phyloP scores from a whole-genome alignment of 148 eudicot species.

The Cornus florida region DNA sequence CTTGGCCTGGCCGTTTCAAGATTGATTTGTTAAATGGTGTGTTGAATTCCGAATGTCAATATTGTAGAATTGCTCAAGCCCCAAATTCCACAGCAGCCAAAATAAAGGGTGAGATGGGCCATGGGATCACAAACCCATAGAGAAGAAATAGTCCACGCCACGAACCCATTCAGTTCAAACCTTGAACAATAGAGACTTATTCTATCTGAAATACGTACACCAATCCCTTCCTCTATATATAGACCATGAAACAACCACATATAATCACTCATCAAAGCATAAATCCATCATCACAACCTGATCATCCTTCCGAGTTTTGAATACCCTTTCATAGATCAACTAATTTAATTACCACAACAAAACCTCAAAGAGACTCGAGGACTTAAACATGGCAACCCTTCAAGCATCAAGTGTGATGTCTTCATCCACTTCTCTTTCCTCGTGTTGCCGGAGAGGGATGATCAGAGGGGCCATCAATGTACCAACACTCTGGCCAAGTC shows the following conservation, averaged over 20 bases:
- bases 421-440: not conserved
- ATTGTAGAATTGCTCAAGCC: no score
- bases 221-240: not conserved
- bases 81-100: constrained; percentile 27
- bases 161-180: not conserved
- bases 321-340: no score
- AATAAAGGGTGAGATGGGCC: not conserved
- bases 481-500: not conserved
- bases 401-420: not conserved
- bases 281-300: not conserved
- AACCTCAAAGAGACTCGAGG: no score
- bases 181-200: no score
- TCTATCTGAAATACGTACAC: no score
- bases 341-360: no score
- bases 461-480: not conserved
- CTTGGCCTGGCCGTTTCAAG: not conserved
- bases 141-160: not conserved
- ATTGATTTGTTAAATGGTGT: constrained; percentile 28
- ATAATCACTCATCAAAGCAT: no score
- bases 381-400: not conserved
- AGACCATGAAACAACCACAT: not conserved
- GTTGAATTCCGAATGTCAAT: no score
- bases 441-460: not conserved
- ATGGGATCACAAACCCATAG: not conserved
- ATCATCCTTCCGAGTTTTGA: no score